A percentile compares a stretch with the other conserved stretches of the same genome.
phyloP scores from a whole-genome alignment of 2,329 filamentous ascomycete genomes.

The Karstenula rhodostoma region DNA sequence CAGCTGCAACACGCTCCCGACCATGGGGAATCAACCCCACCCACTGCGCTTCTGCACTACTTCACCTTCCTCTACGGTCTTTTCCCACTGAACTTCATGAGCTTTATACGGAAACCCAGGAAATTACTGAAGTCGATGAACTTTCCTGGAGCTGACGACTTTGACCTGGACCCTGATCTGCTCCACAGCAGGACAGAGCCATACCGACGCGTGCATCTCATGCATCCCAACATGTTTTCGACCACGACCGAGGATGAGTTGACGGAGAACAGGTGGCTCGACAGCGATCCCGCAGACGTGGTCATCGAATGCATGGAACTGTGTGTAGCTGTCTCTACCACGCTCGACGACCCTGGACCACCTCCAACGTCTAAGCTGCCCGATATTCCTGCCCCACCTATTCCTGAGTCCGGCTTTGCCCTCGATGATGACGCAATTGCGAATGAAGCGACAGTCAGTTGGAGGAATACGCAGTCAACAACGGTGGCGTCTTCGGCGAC shows the following conservation, averaged over 20 bases:
- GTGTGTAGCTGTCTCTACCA: constrained; percentile 57
- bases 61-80: constrained; percentile 85
- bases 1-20: constrained; percentile 69
- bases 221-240: constrained; percentile 86
- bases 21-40: constrained; percentile 61
- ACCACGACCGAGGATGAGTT: constrained; percentile 82
- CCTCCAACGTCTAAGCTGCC: constrained; percentile 58
- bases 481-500: constrained; percentile 47
- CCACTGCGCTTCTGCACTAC: constrained; percentile 75
- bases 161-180: constrained; percentile 80
- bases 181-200: constrained; percentile 78
- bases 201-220: constrained; percentile 74
- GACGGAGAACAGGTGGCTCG: constrained; percentile 80
- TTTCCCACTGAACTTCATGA: constrained; percentile 86
- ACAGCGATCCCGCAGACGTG: constrained; percentile 80
- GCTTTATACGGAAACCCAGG: constrained; percentile 83
- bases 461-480: constrained; percentile 64
- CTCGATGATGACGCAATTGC: constrained; percentile 40
- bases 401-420: constrained; percentile 43
- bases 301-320: constrained; percentile 80
- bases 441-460: constrained; percentile 53
- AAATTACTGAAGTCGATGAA: constrained; percentile 78
- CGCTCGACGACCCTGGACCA: constrained; percentile 56
- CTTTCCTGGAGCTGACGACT: constrained; percentile 73
- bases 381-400: constrained; percentile 51